Evolutionary conservation across 257 asterid species (phyloP), one percentile per base, ranked within the genome.

Genomic region (Euphrasia confusa): DNA sequence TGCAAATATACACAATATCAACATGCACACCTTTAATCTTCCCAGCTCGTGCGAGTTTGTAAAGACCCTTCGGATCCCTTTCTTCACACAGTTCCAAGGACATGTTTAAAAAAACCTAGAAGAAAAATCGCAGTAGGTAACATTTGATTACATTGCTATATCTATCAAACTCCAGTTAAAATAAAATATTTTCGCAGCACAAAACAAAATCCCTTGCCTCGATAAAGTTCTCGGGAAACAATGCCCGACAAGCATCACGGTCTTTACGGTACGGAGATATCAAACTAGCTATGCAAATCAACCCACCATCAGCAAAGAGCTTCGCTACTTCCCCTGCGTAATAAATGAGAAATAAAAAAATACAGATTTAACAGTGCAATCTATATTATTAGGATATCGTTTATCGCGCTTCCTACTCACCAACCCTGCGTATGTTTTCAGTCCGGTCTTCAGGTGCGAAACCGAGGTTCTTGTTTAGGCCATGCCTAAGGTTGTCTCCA

Each of bases 281-380:
- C 82, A 91, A 69, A 74, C 98, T 91, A 45, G 98, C 95, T 63
- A 91, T 84, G 84, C 98, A 91, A 72, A 91, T 84, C 77, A 91
- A 77, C 68, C 98, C 98, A 68, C 92, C 92, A 82, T 91, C 98
- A 56, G 98, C 94, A 80, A 91, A 91, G 70, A 91, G 98, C 88
- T 86, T 91, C 11, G 95, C 94, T 27, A 83, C 90, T 79, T 91
- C 98, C 74, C 98, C 98, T 91, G 72, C 3, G 65, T 65, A 63
- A 63, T 32, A 11, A 63, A 60, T 58, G 49, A 14, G 58, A 68
- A 57, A 52, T 10, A 2, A 50, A 8, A 1, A 0, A 1, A 1
- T 4, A n/a, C n/a, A 2, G 52, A 12, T n/a, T 12, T 45, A 35
- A 35, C 10, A 35, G 8, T 10, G 10, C 15, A 66, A 30, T 50